These are phyloP conservation scores for Cutaneotrichosporon arboriforme DNA, from an alignment of 1,284 basidiomycete species.

Conservation along the genomic window DNA sequence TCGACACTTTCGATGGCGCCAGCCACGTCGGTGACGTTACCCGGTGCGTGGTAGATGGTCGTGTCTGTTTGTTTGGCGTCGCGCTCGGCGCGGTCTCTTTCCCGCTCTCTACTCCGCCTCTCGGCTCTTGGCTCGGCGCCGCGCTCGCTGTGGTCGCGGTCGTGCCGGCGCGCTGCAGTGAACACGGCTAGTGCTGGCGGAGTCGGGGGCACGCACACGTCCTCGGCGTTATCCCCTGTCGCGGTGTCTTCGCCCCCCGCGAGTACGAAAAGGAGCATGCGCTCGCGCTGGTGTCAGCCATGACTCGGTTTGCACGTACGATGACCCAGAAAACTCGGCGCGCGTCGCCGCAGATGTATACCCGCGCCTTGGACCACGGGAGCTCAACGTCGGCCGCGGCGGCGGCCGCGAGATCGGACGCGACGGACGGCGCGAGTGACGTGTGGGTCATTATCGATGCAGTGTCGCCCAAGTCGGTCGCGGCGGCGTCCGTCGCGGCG, in stretches of 20 bases:
- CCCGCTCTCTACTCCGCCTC: no score
- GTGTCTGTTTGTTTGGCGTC: slow-evolving; percentile 2
- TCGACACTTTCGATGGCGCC: slow-evolving; percentile 20
- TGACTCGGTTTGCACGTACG: slow-evolving; percentile 16
- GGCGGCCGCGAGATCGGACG: slow-evolving; percentile 27
- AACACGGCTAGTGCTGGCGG: slow-evolving; percentile 1
- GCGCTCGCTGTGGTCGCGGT: no score
- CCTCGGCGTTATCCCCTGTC: neutral
- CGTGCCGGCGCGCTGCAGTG: neutral
- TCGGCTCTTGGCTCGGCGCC: no score
- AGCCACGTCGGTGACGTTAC: neutral
- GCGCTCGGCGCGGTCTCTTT: neutral
- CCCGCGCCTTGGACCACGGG: slow-evolving; percentile 12
- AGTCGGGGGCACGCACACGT: neutral
- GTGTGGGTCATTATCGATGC: neutral
- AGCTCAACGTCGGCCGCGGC: slow-evolving; percentile 13
- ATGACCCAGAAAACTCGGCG: slow-evolving; percentile 28
- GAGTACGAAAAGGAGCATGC: slow-evolving; percentile 24
- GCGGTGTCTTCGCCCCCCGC: no score
- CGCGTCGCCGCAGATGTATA: slow-evolving; percentile 19
- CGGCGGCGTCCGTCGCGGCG: neutral
- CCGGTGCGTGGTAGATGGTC: slow-evolving; percentile 6
- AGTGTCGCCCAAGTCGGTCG: neutral
- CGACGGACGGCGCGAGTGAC: neutral
- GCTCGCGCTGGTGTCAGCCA: slow-evolving; percentile 25